Base-by-base conservation (phyloP, 148 eudicot genomes). In the Silene latifolia region DNA sequence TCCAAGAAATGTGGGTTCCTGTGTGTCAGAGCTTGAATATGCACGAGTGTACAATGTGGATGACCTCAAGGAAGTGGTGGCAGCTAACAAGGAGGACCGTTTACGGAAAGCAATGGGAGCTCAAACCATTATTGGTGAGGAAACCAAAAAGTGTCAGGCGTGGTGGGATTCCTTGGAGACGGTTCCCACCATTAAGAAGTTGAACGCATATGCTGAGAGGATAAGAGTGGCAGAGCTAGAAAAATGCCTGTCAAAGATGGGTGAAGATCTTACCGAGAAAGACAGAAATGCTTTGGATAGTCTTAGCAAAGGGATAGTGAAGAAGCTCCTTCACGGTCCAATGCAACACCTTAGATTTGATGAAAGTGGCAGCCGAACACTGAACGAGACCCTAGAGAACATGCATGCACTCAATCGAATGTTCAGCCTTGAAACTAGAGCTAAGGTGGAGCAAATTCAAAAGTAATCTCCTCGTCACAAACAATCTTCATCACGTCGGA, bases 161-260 rank as follows among this genome's bases (percentile, higher is more conserved):
- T 93, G 98, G 98, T 88, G 93, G 65, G 98, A 93, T 84, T 93
- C 98, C 1, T 79, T 93, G 57, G 98, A 93, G 80, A 93, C 98
- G 8, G 98, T 93, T 61, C 98, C 98, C 39, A 93, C 98, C 14
- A 93, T 93, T 64, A 93, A 91, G 86, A 93, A 93, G 79, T 69
- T 93, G 80, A 81, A 96, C 78, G 98, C 93, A 25, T 93, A 93
- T 72, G 98, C 98, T 0, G 98, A 93, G 82, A 90, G 96, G 85
- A 87, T 93, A 62, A 83, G 98, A 80, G 76, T 47, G 6, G 88
- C 92, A 17, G 98, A 93, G 84, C 85, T 93, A 58, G 98, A 93
- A 39, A 93, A 93, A 78, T 90, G 96, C 64, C 73, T 93, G 83
- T 88, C 89, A 7, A 93, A 86, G 68, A 78, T 93, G 89, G 92